These are phyloP conservation scores for Acer saccharum DNA, from an alignment of 345 rosid species.

Conservation along the genomic window DNA sequence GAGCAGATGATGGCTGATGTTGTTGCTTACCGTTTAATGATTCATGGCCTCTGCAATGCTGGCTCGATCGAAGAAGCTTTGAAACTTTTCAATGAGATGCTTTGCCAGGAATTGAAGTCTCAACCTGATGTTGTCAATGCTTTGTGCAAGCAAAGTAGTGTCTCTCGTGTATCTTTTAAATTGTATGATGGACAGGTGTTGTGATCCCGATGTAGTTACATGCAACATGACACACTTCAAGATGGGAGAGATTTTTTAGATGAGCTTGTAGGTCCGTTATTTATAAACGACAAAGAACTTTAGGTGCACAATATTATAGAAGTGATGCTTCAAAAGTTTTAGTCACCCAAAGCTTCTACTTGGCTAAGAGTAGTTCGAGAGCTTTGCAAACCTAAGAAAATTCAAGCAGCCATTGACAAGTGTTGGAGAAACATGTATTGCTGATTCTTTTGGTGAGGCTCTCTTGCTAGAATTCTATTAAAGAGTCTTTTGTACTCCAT, in stretches of 20 bases:
- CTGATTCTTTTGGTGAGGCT: conserved; percentile 33
- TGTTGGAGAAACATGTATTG: conserved; percentile 58
- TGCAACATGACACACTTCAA: conserved; percentile 71
- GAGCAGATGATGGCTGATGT: conserved; percentile 67
- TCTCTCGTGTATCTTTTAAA: conserved; percentile 80
- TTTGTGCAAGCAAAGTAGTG: conserved; percentile 58
- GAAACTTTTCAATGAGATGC: conserved; percentile 83
- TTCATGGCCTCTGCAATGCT: conserved; percentile 71
- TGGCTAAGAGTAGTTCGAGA: conserved; percentile 68
- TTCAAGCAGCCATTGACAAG: conserved; percentile 59
- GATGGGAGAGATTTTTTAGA: conserved; percentile 77
- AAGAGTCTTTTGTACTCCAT: not conserved
- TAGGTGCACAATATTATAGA: conserved; percentile 71
- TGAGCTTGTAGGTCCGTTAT: conserved; percentile 67
- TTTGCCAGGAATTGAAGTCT: conserved; percentile 62
- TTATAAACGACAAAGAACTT: conserved; percentile 61
- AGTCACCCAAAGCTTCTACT: conserved; percentile 61
- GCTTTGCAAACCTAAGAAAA: conserved; percentile 69
- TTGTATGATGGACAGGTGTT: conserved; percentile 69
- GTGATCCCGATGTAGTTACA: conserved; percentile 79
- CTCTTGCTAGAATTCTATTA: not conserved
- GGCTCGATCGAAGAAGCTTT: conserved; percentile 70
- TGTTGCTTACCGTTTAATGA: conserved; percentile 81
- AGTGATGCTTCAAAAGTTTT: conserved; percentile 71
- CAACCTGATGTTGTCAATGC: conserved; percentile 88